These are phyloP conservation scores for Letharia columbiana DNA, from an alignment of 495 filamentous ascomycete species.

Conservation along the genomic window DNA sequence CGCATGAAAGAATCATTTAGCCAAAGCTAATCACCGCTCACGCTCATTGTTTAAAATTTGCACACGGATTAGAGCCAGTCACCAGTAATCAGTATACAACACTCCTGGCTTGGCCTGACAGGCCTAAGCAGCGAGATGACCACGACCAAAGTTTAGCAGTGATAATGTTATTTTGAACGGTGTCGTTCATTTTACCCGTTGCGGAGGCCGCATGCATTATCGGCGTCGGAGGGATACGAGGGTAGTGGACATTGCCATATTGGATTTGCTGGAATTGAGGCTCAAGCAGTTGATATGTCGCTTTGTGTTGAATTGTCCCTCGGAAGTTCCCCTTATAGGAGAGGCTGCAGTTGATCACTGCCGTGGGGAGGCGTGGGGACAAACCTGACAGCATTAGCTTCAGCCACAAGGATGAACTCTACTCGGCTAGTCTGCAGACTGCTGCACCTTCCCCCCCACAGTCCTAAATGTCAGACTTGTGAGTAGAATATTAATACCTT, in stretches of 20 bases:
- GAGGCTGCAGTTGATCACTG: not conserved
- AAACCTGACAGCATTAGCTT: not conserved
- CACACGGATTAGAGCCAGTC: not conserved
- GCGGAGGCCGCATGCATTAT: not conserved
- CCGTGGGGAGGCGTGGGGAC: not conserved
- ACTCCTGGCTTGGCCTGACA: not conserved
- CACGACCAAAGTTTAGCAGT: not conserved
- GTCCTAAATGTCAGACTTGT: too few relatives aligned
- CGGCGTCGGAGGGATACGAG: not conserved
- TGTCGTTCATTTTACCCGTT: not conserved
- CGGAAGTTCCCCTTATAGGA: not conserved
- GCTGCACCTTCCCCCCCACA: not conserved
- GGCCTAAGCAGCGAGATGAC: not conserved
- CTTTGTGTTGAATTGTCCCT: not conserved
- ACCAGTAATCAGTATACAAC: not conserved
- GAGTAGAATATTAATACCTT: too few relatives aligned
- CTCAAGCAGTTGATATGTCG: not conserved
- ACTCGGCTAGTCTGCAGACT: not conserved
- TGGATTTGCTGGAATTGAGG: not conserved
- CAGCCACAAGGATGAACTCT: constrained; percentile 1
- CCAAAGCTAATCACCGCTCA: not conserved
- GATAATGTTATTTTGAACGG: not conserved
- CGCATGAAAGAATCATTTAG: not conserved
- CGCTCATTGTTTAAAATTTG: not conserved
- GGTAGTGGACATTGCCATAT: not conserved